Conservation (phyloP, 208 protist genomes). For the Angomonas deanei region DNA sequence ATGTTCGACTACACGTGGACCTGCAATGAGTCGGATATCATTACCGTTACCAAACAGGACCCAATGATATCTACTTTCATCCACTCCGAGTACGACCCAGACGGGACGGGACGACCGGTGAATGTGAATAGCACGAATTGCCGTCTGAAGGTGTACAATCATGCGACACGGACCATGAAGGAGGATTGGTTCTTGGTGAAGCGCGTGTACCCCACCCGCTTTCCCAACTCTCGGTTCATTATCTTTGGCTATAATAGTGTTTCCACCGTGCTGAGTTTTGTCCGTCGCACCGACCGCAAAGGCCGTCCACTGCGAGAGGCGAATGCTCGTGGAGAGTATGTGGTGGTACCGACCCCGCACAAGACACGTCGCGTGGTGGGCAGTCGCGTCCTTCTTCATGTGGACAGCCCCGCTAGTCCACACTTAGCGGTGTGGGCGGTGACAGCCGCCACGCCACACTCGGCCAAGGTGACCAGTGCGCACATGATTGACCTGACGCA, state of each 20-base stretch:
- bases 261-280: slow-evolving; percentile 9
- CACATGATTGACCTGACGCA: slow-evolving; percentile 39
- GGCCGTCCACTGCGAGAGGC: background rate
- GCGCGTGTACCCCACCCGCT: slow-evolving; percentile 53
- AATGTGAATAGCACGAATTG: slow-evolving; percentile 38
- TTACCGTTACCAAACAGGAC: slow-evolving; percentile 23
- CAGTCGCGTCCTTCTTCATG: slow-evolving; percentile 56
- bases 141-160: slow-evolving; percentile 50
- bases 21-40: slow-evolving; percentile 11
- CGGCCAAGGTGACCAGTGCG: slow-evolving; percentile 27
- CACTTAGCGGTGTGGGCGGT: slow-evolving; percentile 33
- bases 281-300: background rate
- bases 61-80: slow-evolving; percentile 47
- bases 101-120: background rate
- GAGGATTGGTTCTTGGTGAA: slow-evolving; percentile 54
- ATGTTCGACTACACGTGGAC: slow-evolving; percentile 53
- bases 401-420: slow-evolving; percentile 30
- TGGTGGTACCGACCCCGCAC: background rate
- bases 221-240: slow-evolving; percentile 24
- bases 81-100: slow-evolving; percentile 14
- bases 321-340: background rate
- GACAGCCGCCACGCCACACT: slow-evolving; percentile 24
- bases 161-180: slow-evolving; percentile 47
- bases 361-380: slow-evolving; percentile 41
- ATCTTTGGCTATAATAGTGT: slow-evolving; percentile 65